A percentile compares a stretch with the other conserved stretches of the same genome.
Conservation (phyloP, 202 grass and related monocot genomes). For the Panicum virgatum region DNA sequence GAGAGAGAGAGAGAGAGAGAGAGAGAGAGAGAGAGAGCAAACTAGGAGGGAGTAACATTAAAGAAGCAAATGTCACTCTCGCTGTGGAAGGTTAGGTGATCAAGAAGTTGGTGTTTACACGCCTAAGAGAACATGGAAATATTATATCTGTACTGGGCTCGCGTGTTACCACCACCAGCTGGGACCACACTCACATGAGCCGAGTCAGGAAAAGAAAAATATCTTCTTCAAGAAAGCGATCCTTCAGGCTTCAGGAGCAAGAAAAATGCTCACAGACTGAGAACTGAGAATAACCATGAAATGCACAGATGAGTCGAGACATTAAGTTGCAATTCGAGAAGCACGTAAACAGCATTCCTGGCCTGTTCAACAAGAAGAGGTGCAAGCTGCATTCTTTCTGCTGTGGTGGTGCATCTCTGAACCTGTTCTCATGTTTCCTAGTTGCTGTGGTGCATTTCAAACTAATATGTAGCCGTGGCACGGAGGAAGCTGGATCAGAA, state of each 20-base stretch:
- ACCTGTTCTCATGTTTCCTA: too few species aligned
- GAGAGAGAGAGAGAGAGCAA: not conserved
- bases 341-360: not conserved
- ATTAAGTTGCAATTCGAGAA: not conserved
- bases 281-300: not conserved
- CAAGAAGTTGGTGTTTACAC: not conserved
- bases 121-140: constrained; percentile 15
- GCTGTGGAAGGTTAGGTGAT: not conserved
- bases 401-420: too few species aligned
- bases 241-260: not conserved
- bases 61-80: not conserved
- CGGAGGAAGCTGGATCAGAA: not conserved
- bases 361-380: constrained; percentile 1
- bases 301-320: not conserved
- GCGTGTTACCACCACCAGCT: not conserved
- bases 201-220: not conserved
- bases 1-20: not conserved
- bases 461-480: not conserved
- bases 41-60: not conserved
- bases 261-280: not conserved
- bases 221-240: not conserved
- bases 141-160: not conserved
- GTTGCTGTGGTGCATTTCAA: too few species aligned
- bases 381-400: not conserved
- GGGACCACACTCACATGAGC: constrained; percentile 14